phyloP scores from a whole-genome alignment of 805 yeast genomes.

The Schizosaccharomyces pombe region DNA sequence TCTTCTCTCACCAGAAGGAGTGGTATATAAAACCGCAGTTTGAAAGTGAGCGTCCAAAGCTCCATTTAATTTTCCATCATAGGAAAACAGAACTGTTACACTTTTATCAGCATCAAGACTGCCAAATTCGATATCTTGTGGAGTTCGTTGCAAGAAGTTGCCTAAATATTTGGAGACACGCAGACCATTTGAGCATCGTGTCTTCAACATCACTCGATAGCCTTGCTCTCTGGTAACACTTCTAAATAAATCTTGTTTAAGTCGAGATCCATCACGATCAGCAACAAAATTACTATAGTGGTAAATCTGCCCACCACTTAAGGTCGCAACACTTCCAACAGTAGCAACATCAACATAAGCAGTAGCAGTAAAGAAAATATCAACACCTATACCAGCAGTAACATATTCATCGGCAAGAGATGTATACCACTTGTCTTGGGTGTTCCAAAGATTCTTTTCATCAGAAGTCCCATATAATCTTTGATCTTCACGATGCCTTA shows the following conservation, averaged over 20 bases:
- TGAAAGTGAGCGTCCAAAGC: constrained; percentile 72
- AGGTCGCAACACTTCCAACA: constrained; percentile 35
- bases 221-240: constrained; percentile 31
- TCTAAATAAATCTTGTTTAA: constrained; percentile 26
- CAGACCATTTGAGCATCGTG: constrained; percentile 71
- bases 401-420: constrained; percentile 34
- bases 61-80: constrained; percentile 51
- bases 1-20: constrained; percentile 47
- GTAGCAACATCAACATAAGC: constrained; percentile 51
- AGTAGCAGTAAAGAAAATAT: constrained; percentile 44
- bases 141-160: constrained; percentile 20
- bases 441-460: constrained; percentile 30
- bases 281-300: constrained; percentile 44
- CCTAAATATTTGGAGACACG: constrained; percentile 62
- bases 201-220: constrained; percentile 58
- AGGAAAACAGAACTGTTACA: constrained; percentile 44
- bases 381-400: constrained; percentile 43
- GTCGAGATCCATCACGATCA: constrained; percentile 43
- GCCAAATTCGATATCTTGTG: constrained; percentile 48
- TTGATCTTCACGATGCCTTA: constrained; percentile 16
- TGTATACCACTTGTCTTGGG: constrained; percentile 39
- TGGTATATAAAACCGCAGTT: constrained; percentile 69
- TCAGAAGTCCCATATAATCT: constrained; percentile 15
- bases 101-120: constrained; percentile 37
- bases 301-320: constrained; percentile 48